Percentiles rank a stretch among this genome's conserved stretches.
phyloP scores from a whole-genome alignment of 495 filamentous ascomycete species.

The Astrothelium macrocarpum region DNA sequence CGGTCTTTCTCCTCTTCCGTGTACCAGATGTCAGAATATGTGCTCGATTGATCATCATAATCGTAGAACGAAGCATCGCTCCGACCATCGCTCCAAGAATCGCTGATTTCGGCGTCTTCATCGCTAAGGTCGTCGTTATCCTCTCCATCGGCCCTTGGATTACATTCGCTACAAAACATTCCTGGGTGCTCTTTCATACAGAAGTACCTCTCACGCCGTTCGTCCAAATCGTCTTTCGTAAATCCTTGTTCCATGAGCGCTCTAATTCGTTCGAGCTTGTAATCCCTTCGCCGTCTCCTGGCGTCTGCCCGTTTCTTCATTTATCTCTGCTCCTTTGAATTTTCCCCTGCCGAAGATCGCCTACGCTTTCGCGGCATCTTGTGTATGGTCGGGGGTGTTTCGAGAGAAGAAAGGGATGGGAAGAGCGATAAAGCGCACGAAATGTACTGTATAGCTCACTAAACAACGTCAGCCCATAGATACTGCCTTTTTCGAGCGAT shows the following conservation, averaged over 20 bases:
- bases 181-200: not conserved
- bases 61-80: too few species aligned
- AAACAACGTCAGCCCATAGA: not conserved
- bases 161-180: not conserved
- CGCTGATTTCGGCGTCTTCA: too few species aligned
- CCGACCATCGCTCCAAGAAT: too few species aligned
- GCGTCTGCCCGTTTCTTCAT: not conserved
- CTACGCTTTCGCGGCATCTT: not conserved
- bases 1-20: too few species aligned
- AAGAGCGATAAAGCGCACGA: not conserved
- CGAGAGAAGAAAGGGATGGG: not conserved
- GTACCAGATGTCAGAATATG: too few species aligned
- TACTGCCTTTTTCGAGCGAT: not conserved
- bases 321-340: not conserved
- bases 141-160: not conserved
- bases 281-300: not conserved
- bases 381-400: not conserved
- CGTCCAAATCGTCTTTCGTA: not conserved
- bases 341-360: not conserved
- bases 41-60: too few species aligned
- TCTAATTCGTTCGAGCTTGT: not conserved
- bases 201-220: not conserved
- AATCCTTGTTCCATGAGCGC: not conserved
- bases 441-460: not conserved
- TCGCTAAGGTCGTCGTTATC: not conserved